Conservation (phyloP, 139 green algal genomes). For the Deuterostichococcus epilithicus region DNA sequence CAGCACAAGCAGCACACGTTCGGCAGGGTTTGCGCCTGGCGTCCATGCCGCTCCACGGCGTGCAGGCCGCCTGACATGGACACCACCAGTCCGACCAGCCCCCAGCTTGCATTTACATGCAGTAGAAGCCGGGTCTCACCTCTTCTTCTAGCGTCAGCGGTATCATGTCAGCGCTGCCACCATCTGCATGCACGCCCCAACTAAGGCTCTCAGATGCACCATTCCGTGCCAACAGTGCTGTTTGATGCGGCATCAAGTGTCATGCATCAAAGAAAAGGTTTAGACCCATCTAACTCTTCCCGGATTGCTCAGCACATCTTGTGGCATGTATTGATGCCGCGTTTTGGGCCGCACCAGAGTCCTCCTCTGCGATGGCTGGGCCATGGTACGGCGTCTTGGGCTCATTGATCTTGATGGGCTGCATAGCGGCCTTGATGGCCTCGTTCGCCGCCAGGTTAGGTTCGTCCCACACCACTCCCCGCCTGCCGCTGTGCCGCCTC, state of each 20-base stretch:
- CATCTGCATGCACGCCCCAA: not conserved
- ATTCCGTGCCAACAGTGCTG: too few species aligned
- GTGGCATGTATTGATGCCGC: too few species aligned
- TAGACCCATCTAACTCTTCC: too few species aligned
- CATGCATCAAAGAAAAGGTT: too few species aligned
- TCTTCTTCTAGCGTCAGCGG: conserved; percentile 13
- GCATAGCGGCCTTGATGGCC: conserved; percentile 36
- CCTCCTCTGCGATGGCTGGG: conserved; percentile 11
- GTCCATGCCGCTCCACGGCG: too few species aligned
- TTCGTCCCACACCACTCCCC: conserved; percentile 26
- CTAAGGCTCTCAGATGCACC: not conserved
- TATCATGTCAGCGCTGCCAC: conserved; percentile 2
- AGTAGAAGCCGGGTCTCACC: too few species aligned
- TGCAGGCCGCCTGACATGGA: too few species aligned
- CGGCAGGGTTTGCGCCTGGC: too few species aligned
- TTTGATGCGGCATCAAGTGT: too few species aligned
- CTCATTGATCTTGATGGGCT: conserved; percentile 38
- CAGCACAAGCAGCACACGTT: not conserved
- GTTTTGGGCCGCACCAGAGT: not conserved
- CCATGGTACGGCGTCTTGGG: conserved; percentile 43
- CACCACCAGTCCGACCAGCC: too few species aligned
- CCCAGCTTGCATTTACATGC: too few species aligned
- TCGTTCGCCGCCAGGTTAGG: conserved; percentile 39
- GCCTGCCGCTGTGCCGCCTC: not conserved
- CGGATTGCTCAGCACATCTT: too few species aligned